A percentile compares a stretch with the other conserved stretches of the same genome.
Evolutionary conservation across 495 filamentous ascomycete genomes (phyloP).

Genomic region (Penicillium tannophilum): DNA sequence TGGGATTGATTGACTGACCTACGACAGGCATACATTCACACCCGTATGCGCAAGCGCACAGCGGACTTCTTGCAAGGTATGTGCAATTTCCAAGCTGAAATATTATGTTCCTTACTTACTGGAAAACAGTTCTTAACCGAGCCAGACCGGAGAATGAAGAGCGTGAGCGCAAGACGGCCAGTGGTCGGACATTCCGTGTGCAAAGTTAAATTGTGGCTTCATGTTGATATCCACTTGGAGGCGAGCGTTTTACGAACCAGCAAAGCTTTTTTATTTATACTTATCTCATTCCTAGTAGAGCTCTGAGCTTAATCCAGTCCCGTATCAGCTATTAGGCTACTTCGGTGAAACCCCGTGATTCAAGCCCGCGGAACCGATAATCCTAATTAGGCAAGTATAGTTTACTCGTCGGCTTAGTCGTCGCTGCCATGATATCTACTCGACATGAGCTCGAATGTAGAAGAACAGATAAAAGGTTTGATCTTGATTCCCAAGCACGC

Average conservation of each 20-base stretch:
- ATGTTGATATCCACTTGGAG: slow-evolving; percentile 26
- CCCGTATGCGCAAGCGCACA: slow-evolving; percentile 92
- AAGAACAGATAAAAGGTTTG: not conserved
- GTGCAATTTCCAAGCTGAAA: slow-evolving; percentile 43
- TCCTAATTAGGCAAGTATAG: not conserved
- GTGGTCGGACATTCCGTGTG: slow-evolving; percentile 89
- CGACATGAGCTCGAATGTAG: not conserved
- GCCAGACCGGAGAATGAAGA: slow-evolving; percentile 93
- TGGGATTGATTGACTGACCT: slow-evolving; percentile 11
- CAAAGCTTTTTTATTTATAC: slow-evolving; percentile 18
- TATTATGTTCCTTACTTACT: slow-evolving; percentile 29
- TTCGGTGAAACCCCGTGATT: not conserved
- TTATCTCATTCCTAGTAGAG: slow-evolving; percentile 3
- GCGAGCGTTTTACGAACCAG: slow-evolving; percentile 26
- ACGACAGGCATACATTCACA: slow-evolving; percentile 89
- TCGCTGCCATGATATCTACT: not conserved
- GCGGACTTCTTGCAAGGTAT: slow-evolving; percentile 96
- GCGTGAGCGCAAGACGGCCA: slow-evolving; percentile 97
- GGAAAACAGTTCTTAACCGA: slow-evolving; percentile 74
- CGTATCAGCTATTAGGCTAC: not conserved
- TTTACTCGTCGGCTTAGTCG: not conserved
- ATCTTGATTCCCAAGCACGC: not conserved
- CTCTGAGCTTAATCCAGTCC: too few relatives aligned
- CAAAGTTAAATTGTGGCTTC: slow-evolving; percentile 47
- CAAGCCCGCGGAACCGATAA: not conserved